Evolutionary conservation across 257 asterid genomes (phyloP).

Genomic region (Solanum neorickii): DNA sequence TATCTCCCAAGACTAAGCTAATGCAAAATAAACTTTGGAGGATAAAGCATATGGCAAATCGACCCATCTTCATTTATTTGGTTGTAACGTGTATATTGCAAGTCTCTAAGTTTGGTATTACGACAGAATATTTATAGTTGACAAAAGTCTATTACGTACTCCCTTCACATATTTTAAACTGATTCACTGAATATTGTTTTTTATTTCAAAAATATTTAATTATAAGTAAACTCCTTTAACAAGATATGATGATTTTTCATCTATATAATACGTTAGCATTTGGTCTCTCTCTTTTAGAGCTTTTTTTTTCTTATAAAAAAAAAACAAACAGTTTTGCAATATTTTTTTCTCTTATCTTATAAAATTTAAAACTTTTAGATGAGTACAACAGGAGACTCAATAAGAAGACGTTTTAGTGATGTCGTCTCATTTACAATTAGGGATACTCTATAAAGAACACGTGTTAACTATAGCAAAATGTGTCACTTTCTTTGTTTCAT

Average conservation of each 20-base stretch:
- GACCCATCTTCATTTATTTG: neutral
- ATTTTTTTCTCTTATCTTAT: too few relatives aligned
- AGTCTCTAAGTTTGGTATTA: neutral
- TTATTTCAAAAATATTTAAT: neutral
- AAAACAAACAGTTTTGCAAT: too few relatives aligned
- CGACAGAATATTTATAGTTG: neutral
- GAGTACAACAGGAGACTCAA: neutral
- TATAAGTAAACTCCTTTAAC: neutral
- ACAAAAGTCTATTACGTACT: neutral
- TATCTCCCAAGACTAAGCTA: conserved; percentile 5
- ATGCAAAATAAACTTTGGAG: neutral
- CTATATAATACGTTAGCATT: neutral
- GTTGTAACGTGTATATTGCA: neutral
- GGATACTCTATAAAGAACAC: neutral
- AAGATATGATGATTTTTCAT: neutral
- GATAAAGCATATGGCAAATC: neutral
- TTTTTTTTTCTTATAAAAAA: too few relatives aligned
- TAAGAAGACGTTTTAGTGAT: neutral
- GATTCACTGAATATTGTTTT: neutral
- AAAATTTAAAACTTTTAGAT: neutral
- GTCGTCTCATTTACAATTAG: neutral
- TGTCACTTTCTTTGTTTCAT: neutral
- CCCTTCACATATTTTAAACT: neutral
- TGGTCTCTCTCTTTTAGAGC: neutral
- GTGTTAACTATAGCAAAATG: neutral